phyloP scores from a whole-genome alignment of 2,329 filamentous ascomycete genomes.

The Beauveria varroae region DNA sequence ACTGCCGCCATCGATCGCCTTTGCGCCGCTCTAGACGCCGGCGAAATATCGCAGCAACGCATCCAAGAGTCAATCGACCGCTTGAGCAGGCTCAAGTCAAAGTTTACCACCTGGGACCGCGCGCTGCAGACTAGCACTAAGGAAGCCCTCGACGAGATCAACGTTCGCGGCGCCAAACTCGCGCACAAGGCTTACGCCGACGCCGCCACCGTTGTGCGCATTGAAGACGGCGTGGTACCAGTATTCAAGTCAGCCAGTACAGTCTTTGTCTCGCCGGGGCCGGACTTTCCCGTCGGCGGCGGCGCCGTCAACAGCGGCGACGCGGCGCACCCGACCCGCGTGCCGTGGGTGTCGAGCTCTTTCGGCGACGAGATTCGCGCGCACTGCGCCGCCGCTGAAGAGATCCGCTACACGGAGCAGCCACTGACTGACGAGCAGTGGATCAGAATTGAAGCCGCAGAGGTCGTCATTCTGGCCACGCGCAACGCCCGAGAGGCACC shows the following conservation, averaged over 20 bases:
- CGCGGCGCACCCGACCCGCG: constrained; percentile 16
- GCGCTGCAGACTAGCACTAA: constrained; percentile 13
- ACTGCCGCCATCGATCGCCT: constrained; percentile 18
- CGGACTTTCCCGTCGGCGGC: constrained; percentile 18
- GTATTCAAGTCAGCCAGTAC: constrained; percentile 14
- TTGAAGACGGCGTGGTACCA: constrained; percentile 14
- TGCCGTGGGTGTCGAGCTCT: constrained; percentile 19
- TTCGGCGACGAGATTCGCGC: constrained; percentile 16
- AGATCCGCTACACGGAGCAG: constrained; percentile 18
- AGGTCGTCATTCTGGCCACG: constrained; percentile 19
- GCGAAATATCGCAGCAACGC: constrained; percentile 13
- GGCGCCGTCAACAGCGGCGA: constrained; percentile 17
- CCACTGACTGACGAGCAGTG: constrained; percentile 15
- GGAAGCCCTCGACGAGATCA: constrained; percentile 13
- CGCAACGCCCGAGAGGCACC: constrained; percentile 19
- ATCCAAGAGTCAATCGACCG: constrained; percentile 17
- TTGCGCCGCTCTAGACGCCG: constrained; percentile 15
- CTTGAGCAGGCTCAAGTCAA: constrained; percentile 15
- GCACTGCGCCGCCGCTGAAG: constrained; percentile 12
- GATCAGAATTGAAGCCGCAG: constrained; percentile 16
- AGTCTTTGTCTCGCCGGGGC: constrained; percentile 19
- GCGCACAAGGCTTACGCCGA: constrained; percentile 16
- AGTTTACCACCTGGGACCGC: constrained; percentile 18
- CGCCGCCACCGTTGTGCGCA: constrained; percentile 17
- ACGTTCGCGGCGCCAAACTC: constrained; percentile 13